phyloP scores from a whole-genome alignment of 106 monocot genomes.

The Acorus calamus region DNA sequence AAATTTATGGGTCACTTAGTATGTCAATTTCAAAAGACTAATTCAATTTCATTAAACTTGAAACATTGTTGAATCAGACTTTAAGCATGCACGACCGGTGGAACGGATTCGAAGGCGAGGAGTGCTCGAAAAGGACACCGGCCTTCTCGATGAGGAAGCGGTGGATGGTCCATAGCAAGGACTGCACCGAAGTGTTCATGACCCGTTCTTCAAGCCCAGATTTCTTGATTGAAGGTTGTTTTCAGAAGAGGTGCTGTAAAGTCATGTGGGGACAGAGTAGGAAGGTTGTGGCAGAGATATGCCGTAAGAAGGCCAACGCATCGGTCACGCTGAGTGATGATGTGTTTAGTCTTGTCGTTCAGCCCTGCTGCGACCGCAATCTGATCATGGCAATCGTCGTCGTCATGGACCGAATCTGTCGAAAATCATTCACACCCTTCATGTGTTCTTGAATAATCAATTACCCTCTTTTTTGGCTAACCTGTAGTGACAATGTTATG shows the following conservation, averaged over 20 bases:
- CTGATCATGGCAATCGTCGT: constrained; percentile 75
- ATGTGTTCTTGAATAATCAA: constrained; percentile 17
- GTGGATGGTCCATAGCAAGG: constrained; percentile 28
- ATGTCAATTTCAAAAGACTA: too few species aligned
- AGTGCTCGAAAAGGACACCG: constrained; percentile 1
- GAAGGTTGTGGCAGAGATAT: constrained; percentile 50
- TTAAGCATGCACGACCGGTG: constrained; percentile 70
- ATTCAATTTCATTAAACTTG: background rate
- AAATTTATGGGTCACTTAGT: too few species aligned
- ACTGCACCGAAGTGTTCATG: constrained; percentile 46
- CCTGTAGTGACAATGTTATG: too few species aligned
- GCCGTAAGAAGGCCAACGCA: constrained; percentile 32
- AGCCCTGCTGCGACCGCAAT: constrained; percentile 39
- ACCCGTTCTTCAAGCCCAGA: constrained; percentile 5
- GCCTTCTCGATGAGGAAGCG: constrained; percentile 56
- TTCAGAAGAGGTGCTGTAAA: constrained; percentile 51
- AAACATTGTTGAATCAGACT: constrained; percentile 21
- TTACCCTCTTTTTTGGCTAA: too few species aligned
- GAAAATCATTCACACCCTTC: constrained; percentile 23
- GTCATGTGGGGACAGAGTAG: constrained; percentile 15
- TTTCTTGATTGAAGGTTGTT: constrained; percentile 51
- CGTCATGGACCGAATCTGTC: constrained; percentile 69
- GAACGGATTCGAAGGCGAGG: constrained; percentile 38
- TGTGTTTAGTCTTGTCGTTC: constrained; percentile 55
- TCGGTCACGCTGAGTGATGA: constrained; percentile 47